Evolutionary conservation across 345 rosid genomes (phyloP), one percentile per base, ranked within the genome.

Genomic region (Barbarea vulgaris): DNA sequence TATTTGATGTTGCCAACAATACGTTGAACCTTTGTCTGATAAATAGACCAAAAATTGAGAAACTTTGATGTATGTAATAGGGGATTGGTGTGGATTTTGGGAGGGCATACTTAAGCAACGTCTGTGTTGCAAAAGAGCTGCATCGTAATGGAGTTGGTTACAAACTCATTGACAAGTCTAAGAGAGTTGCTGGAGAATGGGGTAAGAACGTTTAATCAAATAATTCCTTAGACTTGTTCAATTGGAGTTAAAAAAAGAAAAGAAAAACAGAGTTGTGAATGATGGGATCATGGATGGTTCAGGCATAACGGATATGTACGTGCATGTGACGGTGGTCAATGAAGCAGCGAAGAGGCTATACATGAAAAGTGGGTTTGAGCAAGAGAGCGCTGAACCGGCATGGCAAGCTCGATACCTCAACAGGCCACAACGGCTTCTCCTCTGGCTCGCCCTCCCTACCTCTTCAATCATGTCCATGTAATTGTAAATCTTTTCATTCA

Each of bases 401-500:
- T 91, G 98, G 97, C 96, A 88, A 87, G 96, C 98, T 34, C 86
- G 95, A 72, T 91, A 82, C 83, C 86, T 91, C 15, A 93, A 88
- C 33, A 86, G 93, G 9, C 91, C 96, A 3, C 89, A 90, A 31
- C 84, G 96, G 77, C 80, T 88, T 72, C 81, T 94, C 55, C 73
- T 91, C 51, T 94, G 98, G 98, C 72, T 85, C 9, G 83, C 87
- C 51, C 85, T 89, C 33, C 62, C 69, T 53, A 41, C 50, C 11
- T 73, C 71, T 4, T 46, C 55, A 62, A 5, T 44, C 53, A 69
- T 54, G 31, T 41, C 64, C 80, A 51, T 67, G 78, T 78, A 59
- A 61, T 61, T 61, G 33, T 37, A 61, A 66, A 69, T 62, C 9
- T 24, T 42, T 13, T 33, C 15, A 39, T 19, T 10, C 15, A 0